Evolutionary conservation across 768 basidiomycete species (phyloP).

Genomic region (Rhizopogon roseolus): DNA sequence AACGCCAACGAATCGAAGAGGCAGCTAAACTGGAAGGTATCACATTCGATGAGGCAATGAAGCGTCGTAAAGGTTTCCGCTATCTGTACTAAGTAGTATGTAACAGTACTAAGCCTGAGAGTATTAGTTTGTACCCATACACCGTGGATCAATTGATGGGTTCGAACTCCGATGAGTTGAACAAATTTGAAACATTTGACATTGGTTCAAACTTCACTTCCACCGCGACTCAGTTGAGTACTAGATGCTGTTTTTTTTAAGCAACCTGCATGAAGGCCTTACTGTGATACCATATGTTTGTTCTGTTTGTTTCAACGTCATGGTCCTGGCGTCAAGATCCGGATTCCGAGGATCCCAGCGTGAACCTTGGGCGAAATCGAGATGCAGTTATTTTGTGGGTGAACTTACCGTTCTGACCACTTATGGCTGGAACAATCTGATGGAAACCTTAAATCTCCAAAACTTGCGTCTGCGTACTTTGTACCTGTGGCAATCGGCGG

Average conservation of each 20-base stretch:
- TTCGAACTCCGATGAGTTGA: not conserved
- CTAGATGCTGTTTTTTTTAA: not conserved
- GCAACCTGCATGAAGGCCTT: not conserved
- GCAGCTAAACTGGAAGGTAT: slow-evolving; percentile 57
- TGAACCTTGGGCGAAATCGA: not conserved
- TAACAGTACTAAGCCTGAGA: too few relatives aligned
- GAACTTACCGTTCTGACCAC: not conserved
- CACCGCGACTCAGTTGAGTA: too few relatives aligned
- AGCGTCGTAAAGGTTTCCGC: slow-evolving; percentile 52
- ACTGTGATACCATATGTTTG: not conserved
- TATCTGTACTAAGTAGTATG: slow-evolving; percentile 41
- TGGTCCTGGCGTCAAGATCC: too few relatives aligned
- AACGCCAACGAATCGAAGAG: slow-evolving; percentile 48
- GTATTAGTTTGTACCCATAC: not conserved
- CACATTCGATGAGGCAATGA: slow-evolving; percentile 54
- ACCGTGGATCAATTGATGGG: not conserved
- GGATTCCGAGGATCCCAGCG: not conserved
- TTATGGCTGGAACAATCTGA: not conserved
- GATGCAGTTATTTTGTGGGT: not conserved
- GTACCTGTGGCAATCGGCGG: not conserved
- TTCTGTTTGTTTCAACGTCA: not conserved
- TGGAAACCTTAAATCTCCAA: not conserved
- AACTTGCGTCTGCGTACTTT: not conserved
- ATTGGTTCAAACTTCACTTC: too few relatives aligned
- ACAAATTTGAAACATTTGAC: too few relatives aligned